Conservation (phyloP, 2,329 filamentous ascomycete genomes). For the Decorospora gaudefroyi region DNA sequence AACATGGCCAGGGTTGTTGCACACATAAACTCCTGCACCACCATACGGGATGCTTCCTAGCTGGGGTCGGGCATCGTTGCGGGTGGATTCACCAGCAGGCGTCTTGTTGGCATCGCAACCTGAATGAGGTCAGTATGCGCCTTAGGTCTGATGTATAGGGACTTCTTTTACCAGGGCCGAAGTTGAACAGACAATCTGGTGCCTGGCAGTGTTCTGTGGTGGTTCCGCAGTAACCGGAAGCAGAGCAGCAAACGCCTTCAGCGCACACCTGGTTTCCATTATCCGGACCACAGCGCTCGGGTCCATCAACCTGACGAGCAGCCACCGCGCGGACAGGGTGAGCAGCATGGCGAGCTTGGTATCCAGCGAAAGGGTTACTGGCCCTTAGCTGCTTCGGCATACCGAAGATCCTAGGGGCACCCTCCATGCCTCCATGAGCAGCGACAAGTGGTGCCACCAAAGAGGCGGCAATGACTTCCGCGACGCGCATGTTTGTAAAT, state of each 20-base stretch:
- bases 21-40: conserved; percentile 60
- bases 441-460: conserved; percentile 39
- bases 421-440: conserved; percentile 36
- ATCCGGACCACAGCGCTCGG: conserved; percentile 35
- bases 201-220: conserved; percentile 61
- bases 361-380: conserved; percentile 33
- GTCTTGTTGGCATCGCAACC: conserved; percentile 63
- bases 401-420: conserved; percentile 42
- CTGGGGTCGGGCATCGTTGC: conserved; percentile 56
- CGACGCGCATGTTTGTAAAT: conserved; percentile 37
- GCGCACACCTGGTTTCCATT: conserved; percentile 30
- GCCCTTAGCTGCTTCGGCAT: conserved; percentile 37
- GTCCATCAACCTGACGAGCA: conserved; percentile 34
- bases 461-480: conserved; percentile 35
- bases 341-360: conserved; percentile 24
- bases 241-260: conserved; percentile 43
- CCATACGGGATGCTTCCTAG: conserved; percentile 62
- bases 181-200: conserved; percentile 65
- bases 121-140: too few species aligned
- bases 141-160: too few species aligned
- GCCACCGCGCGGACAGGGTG: conserved; percentile 21
- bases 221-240: conserved; percentile 57
- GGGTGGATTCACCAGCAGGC: conserved; percentile 60
- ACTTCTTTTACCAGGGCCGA: too few species aligned
- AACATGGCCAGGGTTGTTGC: conserved; percentile 59